Evolutionary conservation across 2,329 filamentous ascomycete genomes (phyloP).

Genomic region (Fusarium anguioides): DNA sequence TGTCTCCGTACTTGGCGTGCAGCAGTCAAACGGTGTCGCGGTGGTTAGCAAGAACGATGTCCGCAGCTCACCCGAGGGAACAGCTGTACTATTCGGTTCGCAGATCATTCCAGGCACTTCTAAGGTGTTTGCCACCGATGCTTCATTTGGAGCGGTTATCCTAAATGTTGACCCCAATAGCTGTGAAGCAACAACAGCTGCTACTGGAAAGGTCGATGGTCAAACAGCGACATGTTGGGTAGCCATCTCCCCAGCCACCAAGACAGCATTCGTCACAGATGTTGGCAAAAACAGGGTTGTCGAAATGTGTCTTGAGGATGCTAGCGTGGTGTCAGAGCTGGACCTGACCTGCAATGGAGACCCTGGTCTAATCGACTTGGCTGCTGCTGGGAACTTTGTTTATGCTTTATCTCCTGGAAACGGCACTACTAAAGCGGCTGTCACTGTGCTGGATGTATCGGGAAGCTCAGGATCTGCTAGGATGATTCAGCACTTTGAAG

Average conservation of each 20-base stretch:
- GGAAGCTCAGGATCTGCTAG: conserved; percentile 32
- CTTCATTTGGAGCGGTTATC: conserved; percentile 66
- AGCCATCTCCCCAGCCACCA: conserved; percentile 59
- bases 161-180: conserved; percentile 54
- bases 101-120: conserved; percentile 56
- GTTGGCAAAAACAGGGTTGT: conserved; percentile 63
- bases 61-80: conserved; percentile 62
- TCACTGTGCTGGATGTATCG: conserved; percentile 53
- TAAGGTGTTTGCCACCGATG: conserved; percentile 66
- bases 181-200: conserved; percentile 49
- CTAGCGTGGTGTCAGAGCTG: conserved; percentile 56
- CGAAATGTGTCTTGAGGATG: conserved; percentile 64
- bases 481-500: conserved; percentile 49
- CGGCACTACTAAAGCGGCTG: conserved; percentile 52
- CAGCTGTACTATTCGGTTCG: conserved; percentile 67
- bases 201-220: conserved; percentile 56
- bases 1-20: conserved; percentile 62
- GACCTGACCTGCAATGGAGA: conserved; percentile 59
- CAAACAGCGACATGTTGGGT: conserved; percentile 70
- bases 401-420: conserved; percentile 69
- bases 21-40: background rate
- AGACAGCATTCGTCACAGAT: conserved; percentile 69
- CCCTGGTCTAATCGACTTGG: conserved; percentile 66
- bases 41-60: conserved; percentile 43
- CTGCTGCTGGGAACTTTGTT: conserved; percentile 63